Percentiles rank a stretch among this genome's conserved stretches.
Conservation (phyloP, 108 stramenopile genomes). For the Nitzschia palea region DNA sequence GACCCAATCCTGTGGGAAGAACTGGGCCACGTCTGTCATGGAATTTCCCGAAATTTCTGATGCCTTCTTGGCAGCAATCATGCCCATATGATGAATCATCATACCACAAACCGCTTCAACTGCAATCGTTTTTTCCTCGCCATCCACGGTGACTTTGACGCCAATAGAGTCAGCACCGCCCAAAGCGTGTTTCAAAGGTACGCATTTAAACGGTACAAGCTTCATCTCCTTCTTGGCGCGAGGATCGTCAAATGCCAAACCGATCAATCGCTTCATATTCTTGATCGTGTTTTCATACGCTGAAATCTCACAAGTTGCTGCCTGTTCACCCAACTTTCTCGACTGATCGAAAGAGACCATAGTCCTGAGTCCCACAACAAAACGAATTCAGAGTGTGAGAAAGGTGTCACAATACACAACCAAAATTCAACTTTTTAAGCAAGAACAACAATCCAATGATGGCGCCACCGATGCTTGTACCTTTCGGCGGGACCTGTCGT, state of each 20-base stretch:
- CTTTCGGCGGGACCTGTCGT: slow-evolving; percentile 3
- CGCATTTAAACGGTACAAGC: slow-evolving; percentile 63
- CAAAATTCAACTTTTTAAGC: too few relatives aligned
- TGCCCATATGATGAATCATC: slow-evolving; percentile 89
- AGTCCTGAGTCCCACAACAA: slow-evolving; percentile 32
- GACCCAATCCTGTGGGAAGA: slow-evolving; percentile 91
- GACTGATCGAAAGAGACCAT: slow-evolving; percentile 77
- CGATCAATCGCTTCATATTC: slow-evolving; percentile 92
- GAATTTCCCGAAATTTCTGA: slow-evolving; percentile 41
- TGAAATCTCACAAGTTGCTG: slow-evolving; percentile 67
- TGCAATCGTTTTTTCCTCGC: slow-evolving; percentile 66
- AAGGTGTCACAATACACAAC: background rate
- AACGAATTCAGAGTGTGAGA: background rate
- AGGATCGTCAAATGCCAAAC: slow-evolving; percentile 88
- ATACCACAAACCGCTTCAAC: slow-evolving; percentile 91
- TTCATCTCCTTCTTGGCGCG: slow-evolving; percentile 87
- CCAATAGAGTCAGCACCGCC: slow-evolving; percentile 70
- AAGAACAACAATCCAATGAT: background rate
- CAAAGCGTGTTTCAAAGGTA: slow-evolving; percentile 55
- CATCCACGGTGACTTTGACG: slow-evolving; percentile 59
- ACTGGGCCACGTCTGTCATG: slow-evolving; percentile 26
- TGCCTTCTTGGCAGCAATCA: slow-evolving; percentile 79
- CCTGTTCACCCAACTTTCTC: slow-evolving; percentile 80
- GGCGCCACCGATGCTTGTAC: too few relatives aligned
- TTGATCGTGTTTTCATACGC: slow-evolving; percentile 94